These are phyloP conservation scores for Amborella trichopoda DNA, from an alignment of 164 flowering plant genomes.

Conservation along the genomic window DNA sequence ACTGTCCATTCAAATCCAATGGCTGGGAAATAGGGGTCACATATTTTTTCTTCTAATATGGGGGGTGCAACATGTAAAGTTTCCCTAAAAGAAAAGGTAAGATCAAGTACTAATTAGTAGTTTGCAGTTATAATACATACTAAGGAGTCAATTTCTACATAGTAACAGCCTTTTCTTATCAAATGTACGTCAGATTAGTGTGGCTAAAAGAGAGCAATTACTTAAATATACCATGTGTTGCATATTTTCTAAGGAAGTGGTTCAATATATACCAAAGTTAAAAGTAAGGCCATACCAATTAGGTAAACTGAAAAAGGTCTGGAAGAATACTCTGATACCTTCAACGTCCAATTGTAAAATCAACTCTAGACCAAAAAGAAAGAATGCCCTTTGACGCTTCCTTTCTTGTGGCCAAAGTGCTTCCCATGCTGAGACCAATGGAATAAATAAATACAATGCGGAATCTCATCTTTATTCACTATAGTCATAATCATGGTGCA, in stretches of 20 bases:
- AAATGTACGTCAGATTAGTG: not conserved
- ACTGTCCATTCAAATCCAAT: too few relatives aligned
- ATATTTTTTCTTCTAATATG: too few relatives aligned
- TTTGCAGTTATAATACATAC: too few relatives aligned
- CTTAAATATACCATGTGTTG: not conserved
- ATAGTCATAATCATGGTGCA: too few relatives aligned
- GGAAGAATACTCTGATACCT: constrained; percentile 79
- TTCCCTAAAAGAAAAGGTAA: too few relatives aligned
- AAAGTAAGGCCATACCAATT: constrained; percentile 36
- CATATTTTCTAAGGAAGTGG: not conserved
- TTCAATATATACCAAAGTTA: not conserved
- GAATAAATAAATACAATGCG: too few relatives aligned
- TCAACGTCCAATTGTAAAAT: constrained; percentile 80
- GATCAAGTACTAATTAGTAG: too few relatives aligned
- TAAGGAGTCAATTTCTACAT: too few relatives aligned
- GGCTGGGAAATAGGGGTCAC: too few relatives aligned
- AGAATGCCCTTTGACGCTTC: constrained; percentile 92
- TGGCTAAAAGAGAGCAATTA: not conserved
- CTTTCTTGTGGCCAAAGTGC: constrained; percentile 96
- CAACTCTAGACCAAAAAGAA: constrained; percentile 92
- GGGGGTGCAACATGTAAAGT: too few relatives aligned
- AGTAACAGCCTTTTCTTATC: too few relatives aligned
- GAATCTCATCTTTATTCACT: too few relatives aligned
- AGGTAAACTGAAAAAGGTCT: constrained; percentile 80
- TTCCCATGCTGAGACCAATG: constrained; percentile 64